Conservation (phyloP, 495 filamentous ascomycete species). For the Podospora comata region DNA sequence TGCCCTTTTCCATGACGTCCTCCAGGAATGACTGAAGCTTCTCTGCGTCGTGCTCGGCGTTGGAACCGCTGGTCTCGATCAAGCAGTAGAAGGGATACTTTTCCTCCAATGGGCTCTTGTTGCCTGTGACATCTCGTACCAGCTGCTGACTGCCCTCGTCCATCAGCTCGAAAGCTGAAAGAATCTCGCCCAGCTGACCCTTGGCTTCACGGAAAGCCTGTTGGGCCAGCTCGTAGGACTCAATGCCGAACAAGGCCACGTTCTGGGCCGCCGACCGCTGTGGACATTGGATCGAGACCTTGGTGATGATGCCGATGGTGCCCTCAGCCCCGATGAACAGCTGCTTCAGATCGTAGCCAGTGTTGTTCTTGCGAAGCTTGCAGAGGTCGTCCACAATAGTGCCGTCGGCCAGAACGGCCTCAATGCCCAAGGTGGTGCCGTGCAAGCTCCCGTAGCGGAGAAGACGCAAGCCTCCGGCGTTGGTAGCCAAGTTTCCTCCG, state of each 20-base stretch:
- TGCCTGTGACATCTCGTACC: slow-evolving; percentile 68
- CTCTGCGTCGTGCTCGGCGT: slow-evolving; percentile 84
- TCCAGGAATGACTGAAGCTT: slow-evolving; percentile 88
- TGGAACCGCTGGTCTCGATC: slow-evolving; percentile 92
- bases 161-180: slow-evolving; percentile 98
- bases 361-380: slow-evolving; percentile 94
- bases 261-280: slow-evolving; percentile 80
- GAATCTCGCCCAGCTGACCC: slow-evolving; percentile 83
- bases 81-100: slow-evolving; percentile 93
- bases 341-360: slow-evolving; percentile 93
- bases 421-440: slow-evolving; percentile 85
- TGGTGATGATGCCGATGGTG: slow-evolving; percentile 91
- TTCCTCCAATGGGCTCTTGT: slow-evolving; percentile 73
- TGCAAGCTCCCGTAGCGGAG: slow-evolving; percentile 92
- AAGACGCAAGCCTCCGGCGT: slow-evolving; percentile 86
- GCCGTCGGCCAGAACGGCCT: slow-evolving; percentile 89
- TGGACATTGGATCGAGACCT: slow-evolving; percentile 82
- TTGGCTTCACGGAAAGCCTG: slow-evolving; percentile 82
- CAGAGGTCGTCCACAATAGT: slow-evolving; percentile 85
- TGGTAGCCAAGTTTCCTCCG: slow-evolving; percentile 96
- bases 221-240: slow-evolving; percentile 82
- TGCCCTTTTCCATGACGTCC: slow-evolving; percentile 77
- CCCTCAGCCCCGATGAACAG: slow-evolving; percentile 94
- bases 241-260: slow-evolving; percentile 84
- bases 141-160: slow-evolving; percentile 75